Evolutionary conservation across 345 rosid species (phyloP).

Genomic region (Eucalyptus cloeziana): DNA sequence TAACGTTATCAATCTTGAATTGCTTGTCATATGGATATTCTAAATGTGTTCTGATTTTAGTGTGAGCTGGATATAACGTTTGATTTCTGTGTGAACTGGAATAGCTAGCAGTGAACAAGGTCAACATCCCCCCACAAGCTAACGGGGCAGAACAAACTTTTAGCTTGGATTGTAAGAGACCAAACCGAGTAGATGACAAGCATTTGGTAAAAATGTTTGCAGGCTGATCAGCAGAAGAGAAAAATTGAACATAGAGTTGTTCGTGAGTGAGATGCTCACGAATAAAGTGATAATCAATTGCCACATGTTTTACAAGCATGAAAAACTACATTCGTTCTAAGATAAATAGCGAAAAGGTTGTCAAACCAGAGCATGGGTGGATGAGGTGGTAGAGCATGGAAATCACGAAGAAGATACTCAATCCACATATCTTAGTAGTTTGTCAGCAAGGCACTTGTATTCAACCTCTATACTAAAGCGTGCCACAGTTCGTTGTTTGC

Average conservation of each 20-base stretch:
- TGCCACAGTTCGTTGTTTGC: not conserved
- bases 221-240: not conserved
- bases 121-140: not conserved
- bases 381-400: not conserved
- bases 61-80: not conserved
- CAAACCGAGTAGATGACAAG: not conserved
- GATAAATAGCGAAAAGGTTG: not conserved
- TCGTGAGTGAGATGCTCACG: not conserved
- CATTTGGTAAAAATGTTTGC: not conserved
- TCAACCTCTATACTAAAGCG: not conserved
- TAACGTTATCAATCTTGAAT: too few relatives aligned
- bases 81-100: not conserved
- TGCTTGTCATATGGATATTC: not conserved
- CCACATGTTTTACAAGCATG: not conserved
- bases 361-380: not conserved
- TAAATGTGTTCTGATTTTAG: not conserved
- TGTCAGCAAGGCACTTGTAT: not conserved
- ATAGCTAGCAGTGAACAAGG: not conserved
- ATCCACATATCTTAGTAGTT: not conserved
- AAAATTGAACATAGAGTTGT: not conserved
- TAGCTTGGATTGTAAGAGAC: not conserved
- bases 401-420: not conserved
- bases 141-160: not conserved
- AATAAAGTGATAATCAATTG: not conserved
- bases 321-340: too few relatives aligned